Conservation (phyloP, 768 basidiomycete genomes). For the Mycena galopus region DNA sequence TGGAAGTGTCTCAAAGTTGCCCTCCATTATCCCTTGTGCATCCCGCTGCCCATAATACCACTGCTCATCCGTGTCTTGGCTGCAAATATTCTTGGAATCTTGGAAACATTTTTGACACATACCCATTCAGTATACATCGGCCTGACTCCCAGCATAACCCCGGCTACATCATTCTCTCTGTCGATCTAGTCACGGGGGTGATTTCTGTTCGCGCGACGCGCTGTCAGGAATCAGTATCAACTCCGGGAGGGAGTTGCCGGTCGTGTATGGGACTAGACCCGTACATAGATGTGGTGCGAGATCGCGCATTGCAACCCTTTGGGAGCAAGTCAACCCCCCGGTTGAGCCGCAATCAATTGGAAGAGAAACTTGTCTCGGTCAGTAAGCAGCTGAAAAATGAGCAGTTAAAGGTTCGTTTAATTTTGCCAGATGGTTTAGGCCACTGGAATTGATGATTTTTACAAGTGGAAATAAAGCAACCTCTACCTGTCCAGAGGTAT, state of each 20-base stretch:
- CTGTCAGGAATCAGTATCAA: neutral
- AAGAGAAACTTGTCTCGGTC: neutral
- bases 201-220: neutral
- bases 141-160: neutral
- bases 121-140: conserved; percentile 1
- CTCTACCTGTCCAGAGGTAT: neutral
- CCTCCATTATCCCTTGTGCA: neutral
- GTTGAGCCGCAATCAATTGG: neutral
- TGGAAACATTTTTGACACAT: neutral
- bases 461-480: neutral
- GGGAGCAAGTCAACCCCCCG: conserved; percentile 29
- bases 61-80: neutral
- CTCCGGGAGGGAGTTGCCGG: neutral
- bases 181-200: neutral
- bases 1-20: neutral
- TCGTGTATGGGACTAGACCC: neutral
- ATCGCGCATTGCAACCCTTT: conserved; percentile 33
- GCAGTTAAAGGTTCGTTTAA: conserved; percentile 13
- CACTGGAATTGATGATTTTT: too few species aligned
- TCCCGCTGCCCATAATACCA: neutral
- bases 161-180: neutral
- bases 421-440: too few species aligned
- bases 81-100: neutral
- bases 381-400: conserved; percentile 7
- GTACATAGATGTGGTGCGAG: neutral